A percentile compares a stretch with the other conserved stretches of the same genome.
Evolutionary conservation across 352 stramenopile genomes (phyloP).

Genomic region (Phytopythium oedochilum): DNA sequence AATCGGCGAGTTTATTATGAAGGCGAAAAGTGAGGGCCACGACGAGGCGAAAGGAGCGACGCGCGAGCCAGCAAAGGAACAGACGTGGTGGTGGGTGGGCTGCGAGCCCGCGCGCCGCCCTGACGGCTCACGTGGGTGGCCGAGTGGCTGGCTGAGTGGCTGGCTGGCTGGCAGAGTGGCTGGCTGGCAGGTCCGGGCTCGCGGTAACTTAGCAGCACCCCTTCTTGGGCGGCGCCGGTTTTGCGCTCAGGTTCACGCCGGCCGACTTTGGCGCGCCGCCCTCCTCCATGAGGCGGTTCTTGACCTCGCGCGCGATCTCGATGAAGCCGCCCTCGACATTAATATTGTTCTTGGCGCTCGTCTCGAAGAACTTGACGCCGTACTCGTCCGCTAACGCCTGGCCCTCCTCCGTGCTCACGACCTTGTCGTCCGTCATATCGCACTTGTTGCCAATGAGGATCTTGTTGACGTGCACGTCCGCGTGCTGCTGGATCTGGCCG

Average conservation of each 20-base stretch:
- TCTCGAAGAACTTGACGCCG: slow-evolving; percentile 95
- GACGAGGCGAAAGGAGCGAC: slow-evolving; percentile 9
- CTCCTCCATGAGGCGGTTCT: slow-evolving; percentile 88
- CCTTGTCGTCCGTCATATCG: slow-evolving; percentile 97
- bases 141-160: not conserved
- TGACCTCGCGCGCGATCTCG: slow-evolving; percentile 86
- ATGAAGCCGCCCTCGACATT: slow-evolving; percentile 92
- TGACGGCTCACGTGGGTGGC: not conserved
- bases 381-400: slow-evolving; percentile 94
- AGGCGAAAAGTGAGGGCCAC: slow-evolving; percentile 2
- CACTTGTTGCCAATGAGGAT: slow-evolving; percentile 99
- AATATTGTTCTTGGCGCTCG: slow-evolving; percentile 94
- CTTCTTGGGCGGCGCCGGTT: slow-evolving; percentile 73
- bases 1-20: slow-evolving; percentile 6
- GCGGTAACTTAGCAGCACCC: slow-evolving; percentile 67
- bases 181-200: not conserved
- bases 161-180: not conserved
- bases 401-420: slow-evolving; percentile 93
- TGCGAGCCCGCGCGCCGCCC: not conserved
- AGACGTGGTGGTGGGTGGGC: slow-evolving; percentile 10
- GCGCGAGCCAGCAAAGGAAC: slow-evolving; percentile 10
- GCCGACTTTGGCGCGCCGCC: slow-evolving; percentile 84
- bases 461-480: slow-evolving; percentile 99
- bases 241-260: slow-evolving; percentile 75
- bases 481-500: slow-evolving; percentile 96